Evolutionary conservation across 495 filamentous ascomycete species (phyloP).

Genomic region (Penicillium canescens): DNA sequence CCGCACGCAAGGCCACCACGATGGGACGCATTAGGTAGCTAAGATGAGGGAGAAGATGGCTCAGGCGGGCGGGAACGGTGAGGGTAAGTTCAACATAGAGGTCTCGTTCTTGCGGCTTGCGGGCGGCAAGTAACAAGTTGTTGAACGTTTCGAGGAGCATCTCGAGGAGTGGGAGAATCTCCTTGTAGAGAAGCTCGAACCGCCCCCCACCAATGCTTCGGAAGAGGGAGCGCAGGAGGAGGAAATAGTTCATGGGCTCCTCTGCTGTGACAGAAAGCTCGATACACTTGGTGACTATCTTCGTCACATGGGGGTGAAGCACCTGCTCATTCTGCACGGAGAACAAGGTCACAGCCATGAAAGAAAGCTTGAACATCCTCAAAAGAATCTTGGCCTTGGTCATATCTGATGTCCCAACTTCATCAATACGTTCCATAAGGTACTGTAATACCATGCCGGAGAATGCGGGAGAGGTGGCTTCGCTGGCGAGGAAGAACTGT

Average conservation of each 20-base stretch:
- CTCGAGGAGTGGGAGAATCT: conserved; percentile 92
- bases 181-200: conserved; percentile 97
- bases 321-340: conserved; percentile 93
- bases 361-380: conserved; percentile 95
- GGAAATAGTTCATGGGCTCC: conserved; percentile 98
- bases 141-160: conserved; percentile 98
- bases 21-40: conserved; percentile 97
- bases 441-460: conserved; percentile 97
- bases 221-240: conserved; percentile 88
- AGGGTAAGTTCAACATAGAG: conserved; percentile 96
- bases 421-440: conserved; percentile 92
- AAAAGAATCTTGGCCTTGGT: conserved; percentile 89
- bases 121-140: conserved; percentile 83
- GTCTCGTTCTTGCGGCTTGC: conserved; percentile 87
- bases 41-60: conserved; percentile 94
- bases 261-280: conserved; percentile 93
- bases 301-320: conserved; percentile 89
- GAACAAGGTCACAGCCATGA: conserved; percentile 99
- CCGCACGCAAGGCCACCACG: conserved; percentile 88
- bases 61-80: conserved; percentile 91
- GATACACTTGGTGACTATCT: conserved; percentile 94
- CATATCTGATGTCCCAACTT: conserved; percentile 88
- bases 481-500: conserved; percentile 96
- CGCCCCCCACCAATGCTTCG: conserved; percentile 95
- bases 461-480: conserved; percentile 96